A percentile compares a stretch with the other conserved stretches of the same genome.
Conservation (phyloP, 2,329 filamentous ascomycete genomes). For the Plenodomus lindquistii region DNA sequence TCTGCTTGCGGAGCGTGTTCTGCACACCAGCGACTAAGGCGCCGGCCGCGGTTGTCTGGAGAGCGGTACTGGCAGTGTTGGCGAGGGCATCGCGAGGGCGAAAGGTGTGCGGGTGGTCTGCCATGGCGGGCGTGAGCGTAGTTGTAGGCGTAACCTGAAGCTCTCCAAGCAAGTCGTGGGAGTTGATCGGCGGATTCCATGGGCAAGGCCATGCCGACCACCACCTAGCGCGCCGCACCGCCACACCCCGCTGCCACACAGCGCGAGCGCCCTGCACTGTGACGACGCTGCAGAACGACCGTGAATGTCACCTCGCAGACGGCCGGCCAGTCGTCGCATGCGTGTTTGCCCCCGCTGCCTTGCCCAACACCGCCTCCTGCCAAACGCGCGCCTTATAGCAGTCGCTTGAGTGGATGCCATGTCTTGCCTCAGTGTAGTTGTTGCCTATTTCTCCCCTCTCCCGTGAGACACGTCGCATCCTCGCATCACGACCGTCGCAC, state of each 20-base stretch:
- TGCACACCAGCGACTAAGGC: constrained; percentile 76
- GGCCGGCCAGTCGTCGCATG: too few relatives aligned
- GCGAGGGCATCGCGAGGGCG: constrained; percentile 76
- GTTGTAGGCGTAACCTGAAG: neutral
- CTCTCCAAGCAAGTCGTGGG: too few relatives aligned
- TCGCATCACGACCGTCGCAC: neutral
- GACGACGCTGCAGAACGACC: too few relatives aligned
- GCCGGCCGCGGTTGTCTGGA: constrained; percentile 69
- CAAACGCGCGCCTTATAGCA: too few relatives aligned
- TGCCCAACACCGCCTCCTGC: too few relatives aligned
- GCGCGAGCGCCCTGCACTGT: neutral
- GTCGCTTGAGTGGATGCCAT: too few relatives aligned
- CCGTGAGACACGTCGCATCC: neutral
- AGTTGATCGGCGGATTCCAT: too few relatives aligned
- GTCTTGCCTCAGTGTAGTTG: neutral
- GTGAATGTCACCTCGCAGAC: too few relatives aligned
- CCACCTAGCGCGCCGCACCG: too few relatives aligned
- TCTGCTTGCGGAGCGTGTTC: constrained; percentile 83
- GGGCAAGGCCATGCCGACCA: neutral
- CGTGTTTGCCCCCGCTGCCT: too few relatives aligned
- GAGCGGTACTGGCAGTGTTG: constrained; percentile 65
- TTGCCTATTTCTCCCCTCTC: neutral
- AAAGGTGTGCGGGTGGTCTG: constrained; percentile 53
- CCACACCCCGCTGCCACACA: too few relatives aligned
- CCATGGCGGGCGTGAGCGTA: constrained; percentile 35